Conservation (phyloP, 768 basidiomycete species). For the Gautieria morchelliformis region DNA sequence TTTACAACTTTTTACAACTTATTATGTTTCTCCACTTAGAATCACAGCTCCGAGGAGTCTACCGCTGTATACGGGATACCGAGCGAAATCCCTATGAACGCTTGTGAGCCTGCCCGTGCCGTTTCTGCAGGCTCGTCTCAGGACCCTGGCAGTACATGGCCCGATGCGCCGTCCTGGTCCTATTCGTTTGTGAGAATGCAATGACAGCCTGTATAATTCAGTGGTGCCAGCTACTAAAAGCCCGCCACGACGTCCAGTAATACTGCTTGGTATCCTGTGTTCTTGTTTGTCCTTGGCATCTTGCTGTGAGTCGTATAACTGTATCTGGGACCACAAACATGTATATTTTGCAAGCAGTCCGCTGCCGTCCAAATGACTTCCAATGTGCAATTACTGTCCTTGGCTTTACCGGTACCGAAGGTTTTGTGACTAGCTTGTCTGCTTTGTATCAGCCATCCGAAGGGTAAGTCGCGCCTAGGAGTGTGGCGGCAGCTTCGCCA, state of each 20-base stretch:
- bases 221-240: not conserved
- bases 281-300: no score
- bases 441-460: no score
- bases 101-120: not conserved
- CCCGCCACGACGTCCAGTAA: not conserved
- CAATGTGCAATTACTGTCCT: no score
- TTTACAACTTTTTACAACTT: not conserved
- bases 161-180: not conserved
- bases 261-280: no score
- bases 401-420: no score
- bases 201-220: not conserved
- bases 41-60: not conserved
- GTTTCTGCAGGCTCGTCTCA: not conserved
- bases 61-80: not conserved
- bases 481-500: no score
- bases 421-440: no score
- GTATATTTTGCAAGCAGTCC: no score
- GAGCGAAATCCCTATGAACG: not conserved
- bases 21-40: not conserved
- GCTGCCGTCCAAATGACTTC: no score
- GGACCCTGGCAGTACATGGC: not conserved
- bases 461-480: no score
- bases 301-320: no score
- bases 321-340: no score
- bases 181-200: not conserved